Conservation (phyloP, 73 alveolate species). For the Stentor coeruleus region DNA sequence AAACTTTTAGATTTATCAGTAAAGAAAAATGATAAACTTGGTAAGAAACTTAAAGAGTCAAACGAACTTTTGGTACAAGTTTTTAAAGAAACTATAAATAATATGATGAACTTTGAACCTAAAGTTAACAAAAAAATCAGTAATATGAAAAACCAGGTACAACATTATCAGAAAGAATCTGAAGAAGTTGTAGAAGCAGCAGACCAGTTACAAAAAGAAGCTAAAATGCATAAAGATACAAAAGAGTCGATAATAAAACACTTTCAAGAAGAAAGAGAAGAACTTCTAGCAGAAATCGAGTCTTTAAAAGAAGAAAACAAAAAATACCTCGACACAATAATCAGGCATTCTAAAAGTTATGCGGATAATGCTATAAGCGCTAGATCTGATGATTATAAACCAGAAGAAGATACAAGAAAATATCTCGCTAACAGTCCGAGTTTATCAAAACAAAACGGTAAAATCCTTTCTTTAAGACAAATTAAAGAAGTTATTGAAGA, state of each 20-base stretch:
- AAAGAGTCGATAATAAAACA: background rate
- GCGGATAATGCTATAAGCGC: constrained; percentile 22
- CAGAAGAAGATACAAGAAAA: background rate
- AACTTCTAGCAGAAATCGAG: constrained; percentile 28
- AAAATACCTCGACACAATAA: constrained; percentile 45
- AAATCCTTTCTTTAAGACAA: constrained; percentile 38
- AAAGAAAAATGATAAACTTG: constrained; percentile 29
- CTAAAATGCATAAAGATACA: background rate
- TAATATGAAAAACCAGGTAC: constrained; percentile 26
- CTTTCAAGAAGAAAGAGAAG: constrained; percentile 30
- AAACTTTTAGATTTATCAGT: constrained; percentile 28
- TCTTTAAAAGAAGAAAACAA: constrained; percentile 41
- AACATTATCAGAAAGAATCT: constrained; percentile 25
- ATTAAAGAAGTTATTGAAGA: constrained; percentile 78
- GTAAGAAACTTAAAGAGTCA: constrained; percentile 8
- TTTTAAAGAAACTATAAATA: constrained; percentile 32
- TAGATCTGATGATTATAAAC: background rate
- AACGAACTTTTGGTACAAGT: constrained; percentile 43
- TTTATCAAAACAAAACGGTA: constrained; percentile 3
- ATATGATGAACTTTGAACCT: constrained; percentile 2
- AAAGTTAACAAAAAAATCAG: background rate
- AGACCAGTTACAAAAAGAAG: constrained; percentile 7
- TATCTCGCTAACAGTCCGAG: background rate
- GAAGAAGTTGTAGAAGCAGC: constrained; percentile 34
- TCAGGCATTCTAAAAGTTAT: constrained; percentile 36